Evolutionary conservation across 1,139 yeast genomes (phyloP).

Genomic region (Ogataea hybrid): DNA sequence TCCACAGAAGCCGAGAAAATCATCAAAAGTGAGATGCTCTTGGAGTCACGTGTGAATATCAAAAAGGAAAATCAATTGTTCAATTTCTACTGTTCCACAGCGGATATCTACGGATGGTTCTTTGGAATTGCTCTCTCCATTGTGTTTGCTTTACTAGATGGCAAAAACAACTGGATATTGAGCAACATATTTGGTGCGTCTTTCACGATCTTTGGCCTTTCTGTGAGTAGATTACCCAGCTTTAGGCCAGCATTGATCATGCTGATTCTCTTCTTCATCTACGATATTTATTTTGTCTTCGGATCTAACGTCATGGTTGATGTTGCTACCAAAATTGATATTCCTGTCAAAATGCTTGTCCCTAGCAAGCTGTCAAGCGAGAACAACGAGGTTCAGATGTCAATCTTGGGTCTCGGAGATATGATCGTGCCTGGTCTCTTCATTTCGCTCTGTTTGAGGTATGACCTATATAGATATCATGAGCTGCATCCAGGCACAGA

Average conservation of each 20-base stretch:
- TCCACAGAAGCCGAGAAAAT: constrained; percentile 27
- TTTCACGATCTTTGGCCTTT: constrained; percentile 39
- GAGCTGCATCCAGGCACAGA: constrained; percentile 28
- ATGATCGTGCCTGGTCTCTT: constrained; percentile 56
- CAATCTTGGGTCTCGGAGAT: constrained; percentile 58
- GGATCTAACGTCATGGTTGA: constrained; percentile 60
- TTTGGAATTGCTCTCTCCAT: constrained; percentile 25
- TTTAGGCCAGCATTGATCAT: constrained; percentile 47
- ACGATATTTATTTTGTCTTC: constrained; percentile 68
- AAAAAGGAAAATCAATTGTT: constrained; percentile 31
- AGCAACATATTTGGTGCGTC: constrained; percentile 38
- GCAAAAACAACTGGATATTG: constrained; percentile 36
- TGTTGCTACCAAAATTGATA: constrained; percentile 56
- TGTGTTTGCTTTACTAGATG: constrained; percentile 30
- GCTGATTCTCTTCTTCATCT: constrained; percentile 50
- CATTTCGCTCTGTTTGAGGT: constrained; percentile 48
- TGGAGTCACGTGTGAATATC: constrained; percentile 25
- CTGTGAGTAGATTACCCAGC: constrained; percentile 34
- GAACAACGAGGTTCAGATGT: constrained; percentile 26
- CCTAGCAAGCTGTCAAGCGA: constrained; percentile 36
- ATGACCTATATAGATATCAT: constrained; percentile 45
- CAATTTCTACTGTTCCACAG: constrained; percentile 38
- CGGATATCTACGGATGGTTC: constrained; percentile 33
- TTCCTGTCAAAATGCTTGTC: constrained; percentile 54
- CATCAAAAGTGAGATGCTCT: constrained; percentile 24